A percentile compares a stretch with the other conserved stretches of the same genome.
Conservation (phyloP, 345 rosid species). For the Eutrema heterophyllum region DNA sequence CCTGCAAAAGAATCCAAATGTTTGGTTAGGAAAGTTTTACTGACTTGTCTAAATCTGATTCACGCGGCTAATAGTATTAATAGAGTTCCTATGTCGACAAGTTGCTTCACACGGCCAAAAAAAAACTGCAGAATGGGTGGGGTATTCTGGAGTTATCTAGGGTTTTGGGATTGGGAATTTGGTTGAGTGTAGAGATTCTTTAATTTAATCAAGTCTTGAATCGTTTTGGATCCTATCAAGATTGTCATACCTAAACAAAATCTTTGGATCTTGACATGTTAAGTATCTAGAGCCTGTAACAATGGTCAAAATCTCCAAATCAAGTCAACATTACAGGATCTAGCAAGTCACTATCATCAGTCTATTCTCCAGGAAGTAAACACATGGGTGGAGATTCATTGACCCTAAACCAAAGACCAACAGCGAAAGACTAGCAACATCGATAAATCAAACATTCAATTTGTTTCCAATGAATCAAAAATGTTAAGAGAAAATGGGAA, state of each 20-base stretch:
- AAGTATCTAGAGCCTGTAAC: neutral
- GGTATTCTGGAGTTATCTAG: too few relatives aligned
- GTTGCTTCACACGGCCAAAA: neutral
- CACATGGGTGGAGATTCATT: neutral
- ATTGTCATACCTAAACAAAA: neutral
- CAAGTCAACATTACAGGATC: neutral
- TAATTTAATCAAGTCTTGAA: neutral
- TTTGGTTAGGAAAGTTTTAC: neutral
- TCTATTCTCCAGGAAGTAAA: neutral
- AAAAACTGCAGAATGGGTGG: too few relatives aligned
- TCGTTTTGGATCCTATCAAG: neutral
- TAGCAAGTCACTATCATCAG: neutral
- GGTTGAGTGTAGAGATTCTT: too few relatives aligned
- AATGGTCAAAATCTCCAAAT: neutral
- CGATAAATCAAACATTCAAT: neutral
- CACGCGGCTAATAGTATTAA: neutral
- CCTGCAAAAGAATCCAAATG: slow-evolving; percentile 36
- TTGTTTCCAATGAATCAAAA: neutral
- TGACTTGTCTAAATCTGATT: neutral
- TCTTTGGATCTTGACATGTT: neutral
- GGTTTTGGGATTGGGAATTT: too few relatives aligned
- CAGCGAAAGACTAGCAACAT: neutral
- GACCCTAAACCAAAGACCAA: neutral
- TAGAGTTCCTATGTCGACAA: neutral
- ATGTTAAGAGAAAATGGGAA: neutral